These are phyloP conservation scores for Malus hybrid DNA, from an alignment of 331 rosid species.

Conservation along the genomic window DNA sequence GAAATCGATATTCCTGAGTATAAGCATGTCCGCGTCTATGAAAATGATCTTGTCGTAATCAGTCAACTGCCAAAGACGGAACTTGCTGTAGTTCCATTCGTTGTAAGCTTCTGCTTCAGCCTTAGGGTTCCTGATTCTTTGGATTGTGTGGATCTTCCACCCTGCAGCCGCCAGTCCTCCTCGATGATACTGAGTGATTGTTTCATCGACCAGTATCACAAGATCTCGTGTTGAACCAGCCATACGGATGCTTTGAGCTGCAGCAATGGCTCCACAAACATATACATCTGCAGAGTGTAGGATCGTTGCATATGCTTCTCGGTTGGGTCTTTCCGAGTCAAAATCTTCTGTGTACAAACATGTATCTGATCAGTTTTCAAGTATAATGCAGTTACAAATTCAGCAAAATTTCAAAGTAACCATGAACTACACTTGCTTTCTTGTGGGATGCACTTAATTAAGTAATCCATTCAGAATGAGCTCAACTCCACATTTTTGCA, in stretches of 20 bases:
- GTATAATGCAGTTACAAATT: neutral
- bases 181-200: constrained; percentile 68
- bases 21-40: constrained; percentile 82
- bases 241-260: constrained; percentile 89
- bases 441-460: neutral
- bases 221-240: constrained; percentile 85
- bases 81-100: constrained; percentile 97
- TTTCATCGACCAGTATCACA: constrained; percentile 82
- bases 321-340: constrained; percentile 43
- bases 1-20: constrained; percentile 77
- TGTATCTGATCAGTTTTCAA: neutral
- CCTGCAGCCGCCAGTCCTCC: constrained; percentile 93
- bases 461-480: too few species aligned
- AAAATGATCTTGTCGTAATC: constrained; percentile 91
- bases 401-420: neutral
- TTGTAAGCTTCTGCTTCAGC: constrained; percentile 94
- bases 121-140: constrained; percentile 84
- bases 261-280: constrained; percentile 95
- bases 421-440: neutral
- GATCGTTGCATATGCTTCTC: constrained; percentile 94
- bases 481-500: too few species aligned
- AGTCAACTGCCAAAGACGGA: constrained; percentile 85
- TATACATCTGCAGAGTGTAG: constrained; percentile 89
- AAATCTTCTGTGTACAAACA: constrained; percentile 39
- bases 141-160: constrained; percentile 78